Conservation (phyloP, 805 yeast species). For the Komagataella ulmi region DNA sequence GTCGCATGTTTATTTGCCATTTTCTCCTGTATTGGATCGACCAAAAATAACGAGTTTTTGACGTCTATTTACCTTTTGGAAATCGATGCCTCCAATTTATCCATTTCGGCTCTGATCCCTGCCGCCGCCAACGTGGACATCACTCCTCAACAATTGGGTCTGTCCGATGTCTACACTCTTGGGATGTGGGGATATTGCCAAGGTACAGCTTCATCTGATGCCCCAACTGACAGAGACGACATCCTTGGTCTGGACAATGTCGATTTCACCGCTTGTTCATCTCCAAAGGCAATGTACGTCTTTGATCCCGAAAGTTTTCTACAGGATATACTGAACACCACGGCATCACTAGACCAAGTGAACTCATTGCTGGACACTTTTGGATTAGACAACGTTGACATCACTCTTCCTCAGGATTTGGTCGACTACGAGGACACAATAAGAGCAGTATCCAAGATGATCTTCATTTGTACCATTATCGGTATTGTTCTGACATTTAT, state of each 20-base stretch:
- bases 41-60: conserved; percentile 25
- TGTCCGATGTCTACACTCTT: conserved; percentile 34
- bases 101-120: conserved; percentile 9
- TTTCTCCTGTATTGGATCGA: conserved; percentile 40
- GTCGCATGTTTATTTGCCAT: conserved; percentile 32
- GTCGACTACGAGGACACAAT: conserved; percentile 29
- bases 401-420: conserved; percentile 42
- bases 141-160: conserved; percentile 16
- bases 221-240: conserved; percentile 15
- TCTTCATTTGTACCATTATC: conserved; percentile 40
- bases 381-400: conserved; percentile 8
- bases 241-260: conserved; percentile 8
- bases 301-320: conserved; percentile 35
- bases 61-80: conserved; percentile 33
- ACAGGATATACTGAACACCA: conserved; percentile 9
- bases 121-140: conserved; percentile 4
- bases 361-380: conserved; percentile 8
- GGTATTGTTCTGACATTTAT: conserved; percentile 31
- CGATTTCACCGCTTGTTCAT: conserved; percentile 34
- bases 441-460: conserved; percentile 36
- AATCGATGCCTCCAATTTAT: conserved; percentile 25
- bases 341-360: conserved; percentile 7
- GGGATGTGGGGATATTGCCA: conserved; percentile 57
- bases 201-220: conserved; percentile 5
- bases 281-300: conserved; percentile 39